Evolutionary conservation across 768 basidiomycete genomes (phyloP).

Genomic region (Termitomyces sp.): DNA sequence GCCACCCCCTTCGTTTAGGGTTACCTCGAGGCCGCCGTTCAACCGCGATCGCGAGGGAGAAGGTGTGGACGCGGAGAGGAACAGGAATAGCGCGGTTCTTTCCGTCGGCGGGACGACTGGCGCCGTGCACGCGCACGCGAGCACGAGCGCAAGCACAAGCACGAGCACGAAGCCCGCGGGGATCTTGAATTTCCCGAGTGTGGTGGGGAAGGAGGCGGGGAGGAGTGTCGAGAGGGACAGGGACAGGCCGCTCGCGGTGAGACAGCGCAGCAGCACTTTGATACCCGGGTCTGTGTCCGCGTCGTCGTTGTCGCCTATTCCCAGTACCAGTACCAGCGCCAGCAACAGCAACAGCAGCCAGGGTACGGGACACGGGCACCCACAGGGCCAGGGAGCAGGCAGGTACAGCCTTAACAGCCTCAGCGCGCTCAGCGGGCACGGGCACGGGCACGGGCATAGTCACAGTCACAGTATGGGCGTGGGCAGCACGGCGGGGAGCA

Average conservation of each 20-base stretch:
- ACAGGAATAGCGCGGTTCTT: neutral
- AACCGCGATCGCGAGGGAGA: conserved; percentile 3
- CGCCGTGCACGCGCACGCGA: too few relatives aligned
- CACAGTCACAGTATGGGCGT: neutral
- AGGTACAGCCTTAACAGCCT: neutral
- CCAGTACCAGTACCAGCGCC: neutral
- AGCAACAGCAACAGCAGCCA: neutral
- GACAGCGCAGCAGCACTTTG: conserved; percentile 38
- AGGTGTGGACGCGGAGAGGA: neutral
- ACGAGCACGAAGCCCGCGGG: neutral
- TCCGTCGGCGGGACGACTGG: neutral
- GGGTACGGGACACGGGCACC: neutral
- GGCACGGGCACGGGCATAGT: conserved; percentile 1
- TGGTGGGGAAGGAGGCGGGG: neutral
- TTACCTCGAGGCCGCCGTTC: conserved; percentile 52
- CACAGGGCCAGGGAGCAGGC: neutral
- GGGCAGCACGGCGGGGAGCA: neutral
- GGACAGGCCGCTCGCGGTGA: conserved; percentile 2
- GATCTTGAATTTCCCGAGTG: conserved; percentile 4
- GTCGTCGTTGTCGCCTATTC: conserved; percentile 2
- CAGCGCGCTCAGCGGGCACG: conserved; percentile 2
- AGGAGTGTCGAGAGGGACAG: neutral
- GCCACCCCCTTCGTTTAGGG: conserved; percentile 54
- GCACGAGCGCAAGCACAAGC: too few relatives aligned
- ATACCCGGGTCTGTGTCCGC: conserved; percentile 18